Base-by-base conservation (phyloP, 2,329 filamentous ascomycete genomes). In the Aureobasidium namibiae region DNA sequence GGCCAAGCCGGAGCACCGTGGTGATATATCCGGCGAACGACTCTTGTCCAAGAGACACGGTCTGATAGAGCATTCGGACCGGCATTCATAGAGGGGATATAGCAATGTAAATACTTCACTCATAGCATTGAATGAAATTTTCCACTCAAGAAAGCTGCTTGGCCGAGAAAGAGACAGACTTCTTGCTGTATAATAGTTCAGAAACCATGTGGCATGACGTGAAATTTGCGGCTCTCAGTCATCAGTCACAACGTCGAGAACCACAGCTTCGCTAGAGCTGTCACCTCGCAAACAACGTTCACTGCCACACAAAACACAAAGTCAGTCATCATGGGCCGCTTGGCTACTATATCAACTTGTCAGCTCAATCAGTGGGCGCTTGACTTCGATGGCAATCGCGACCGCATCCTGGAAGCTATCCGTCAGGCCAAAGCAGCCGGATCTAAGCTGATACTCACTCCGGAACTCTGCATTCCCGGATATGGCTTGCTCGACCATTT, bases 401-500 rank as follows among this genome's bases (percentile, higher is more conserved):
- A 79, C 50, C 77, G 86, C 18, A 88, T 89, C 63, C 78, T 85
- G 18, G 76, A 86, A 68, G 84, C 81, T 59, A 84, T 88, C 64
- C 75, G 72, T 36, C 59, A 74, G 59, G 84, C 86, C 18, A 88
- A 88, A 70, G 74, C 73, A 48, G 76, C 76, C 3, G 82, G 83
- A 26, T 85, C 85, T n/a, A 80, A 76, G 10, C 71, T 88, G n/a
- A 78, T 85, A 54, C 62, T 72, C 16, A 73, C 72, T 2, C 74
- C 74, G 5, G 74, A 76, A 68, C 73, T 80, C 6, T 78, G 80
- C 64, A 78, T 81, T 52, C 76, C 76, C n/a, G 85, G 83, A 46
- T 88, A 87, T 76, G 83, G 79, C 58, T 82, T 84, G 66, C 78
- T 88, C 7, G 87, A 90, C 68, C 85, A 88, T 65, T 87, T 74